Evolutionary conservation across 768 basidiomycete genomes (phyloP).

Genomic region (Mycena chlorophos): DNA sequence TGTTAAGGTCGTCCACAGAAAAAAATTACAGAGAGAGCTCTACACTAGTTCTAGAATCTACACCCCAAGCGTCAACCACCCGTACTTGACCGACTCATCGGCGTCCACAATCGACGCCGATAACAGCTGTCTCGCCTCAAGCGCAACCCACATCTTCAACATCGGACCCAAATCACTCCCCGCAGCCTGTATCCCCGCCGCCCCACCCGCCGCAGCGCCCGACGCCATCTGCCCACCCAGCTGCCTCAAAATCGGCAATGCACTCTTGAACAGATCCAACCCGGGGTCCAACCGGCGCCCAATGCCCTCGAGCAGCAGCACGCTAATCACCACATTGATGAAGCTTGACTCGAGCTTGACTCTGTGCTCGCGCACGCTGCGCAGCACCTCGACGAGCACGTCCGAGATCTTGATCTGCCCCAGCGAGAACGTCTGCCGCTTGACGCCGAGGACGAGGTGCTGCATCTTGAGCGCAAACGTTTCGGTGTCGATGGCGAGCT

Average conservation of each 20-base stretch:
- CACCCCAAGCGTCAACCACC: no score
- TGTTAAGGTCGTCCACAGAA: no score
- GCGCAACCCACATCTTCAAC: slow-evolving; percentile 93
- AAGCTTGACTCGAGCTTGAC: slow-evolving; percentile 99
- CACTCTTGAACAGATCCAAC: slow-evolving; percentile 93
- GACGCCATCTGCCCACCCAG: slow-evolving; percentile 91
- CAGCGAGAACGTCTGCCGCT: slow-evolving; percentile 94
- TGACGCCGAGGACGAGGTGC: slow-evolving; percentile 88
- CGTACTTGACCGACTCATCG: slow-evolving; percentile 86
- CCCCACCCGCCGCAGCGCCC: no score
- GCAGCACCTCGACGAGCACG: slow-evolving; percentile 85
- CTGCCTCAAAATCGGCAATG: slow-evolving; percentile 89
- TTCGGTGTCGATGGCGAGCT: slow-evolving; percentile 87
- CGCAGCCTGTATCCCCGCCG: slow-evolving; percentile 49
- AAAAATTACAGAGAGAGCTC: no score
- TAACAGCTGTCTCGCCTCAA: slow-evolving; percentile 89
- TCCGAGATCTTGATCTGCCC: slow-evolving; percentile 97
- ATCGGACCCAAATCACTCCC: slow-evolving; percentile 82
- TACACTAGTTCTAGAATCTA: no score
- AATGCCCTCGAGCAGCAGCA: slow-evolving; percentile 92
- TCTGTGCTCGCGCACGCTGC: slow-evolving; percentile 84
- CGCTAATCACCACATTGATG: slow-evolving; percentile 95
- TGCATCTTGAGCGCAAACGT: slow-evolving; percentile 98
- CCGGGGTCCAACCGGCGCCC: slow-evolving; percentile 90
- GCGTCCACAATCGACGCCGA: slow-evolving; percentile 74